Evolutionary conservation across 2,329 filamentous ascomycete genomes (phyloP).

Genomic region (Stagonosporopsis rhizophila): DNA sequence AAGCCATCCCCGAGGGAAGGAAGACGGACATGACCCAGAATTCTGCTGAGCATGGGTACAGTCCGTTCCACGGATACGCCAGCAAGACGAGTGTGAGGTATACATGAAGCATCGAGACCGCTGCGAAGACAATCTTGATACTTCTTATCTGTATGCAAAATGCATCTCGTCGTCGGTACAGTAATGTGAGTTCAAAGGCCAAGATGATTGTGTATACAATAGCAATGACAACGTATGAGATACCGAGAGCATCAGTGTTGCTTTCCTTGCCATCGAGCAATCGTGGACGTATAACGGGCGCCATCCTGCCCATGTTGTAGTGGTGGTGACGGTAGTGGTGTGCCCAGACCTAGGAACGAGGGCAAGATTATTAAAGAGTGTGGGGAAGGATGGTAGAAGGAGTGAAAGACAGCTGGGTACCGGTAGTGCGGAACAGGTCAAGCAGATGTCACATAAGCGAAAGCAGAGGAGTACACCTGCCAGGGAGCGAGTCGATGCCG

Average conservation of each 20-base stretch:
- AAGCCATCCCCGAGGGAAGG: constrained; percentile 48
- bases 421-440: constrained; percentile 31
- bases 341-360: neutral
- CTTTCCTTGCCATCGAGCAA: constrained; percentile 39
- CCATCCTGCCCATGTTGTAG: constrained; percentile 42
- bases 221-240: constrained; percentile 41
- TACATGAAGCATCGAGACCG: constrained; percentile 46
- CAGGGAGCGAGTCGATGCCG: constrained; percentile 27
- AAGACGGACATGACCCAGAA: constrained; percentile 51
- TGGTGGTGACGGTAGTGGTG: constrained; percentile 2
- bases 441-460: constrained; percentile 41
- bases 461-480: constrained; percentile 31
- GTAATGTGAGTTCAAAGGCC: constrained; percentile 38
- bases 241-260: constrained; percentile 43
- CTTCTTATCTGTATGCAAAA: constrained; percentile 46
- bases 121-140: constrained; percentile 43
- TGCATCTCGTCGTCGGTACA: constrained; percentile 37
- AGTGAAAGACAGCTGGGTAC: constrained; percentile 29
- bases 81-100: constrained; percentile 47
- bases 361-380: constrained; percentile 17
- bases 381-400: constrained; percentile 31
- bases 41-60: constrained; percentile 46
- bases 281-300: constrained; percentile 37
- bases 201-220: constrained; percentile 45
- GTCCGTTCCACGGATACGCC: constrained; percentile 48